A percentile compares a stretch with the other conserved stretches of the same genome.
Conservation (phyloP, 257 asterid species). For the Dorcoceras hygrometricum region DNA sequence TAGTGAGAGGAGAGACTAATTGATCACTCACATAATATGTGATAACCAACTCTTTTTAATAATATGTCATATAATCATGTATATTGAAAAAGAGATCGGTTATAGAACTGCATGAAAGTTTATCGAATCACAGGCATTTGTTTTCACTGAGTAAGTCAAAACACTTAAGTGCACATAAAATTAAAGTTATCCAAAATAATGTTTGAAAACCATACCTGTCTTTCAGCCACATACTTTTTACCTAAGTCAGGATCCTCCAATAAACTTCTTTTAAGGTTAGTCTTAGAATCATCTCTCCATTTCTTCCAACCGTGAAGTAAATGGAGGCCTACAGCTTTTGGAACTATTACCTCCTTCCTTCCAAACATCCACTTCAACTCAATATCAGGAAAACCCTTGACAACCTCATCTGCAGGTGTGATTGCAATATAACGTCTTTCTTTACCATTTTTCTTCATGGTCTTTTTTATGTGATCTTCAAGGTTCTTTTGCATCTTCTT, state of each 20-base stretch:
- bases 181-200: conserved; percentile 7
- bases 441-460: conserved; percentile 67
- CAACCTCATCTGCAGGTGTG: conserved; percentile 82
- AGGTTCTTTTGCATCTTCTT: conserved; percentile 70
- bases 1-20: not conserved
- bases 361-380: conserved; percentile 97
- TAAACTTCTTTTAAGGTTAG: conserved; percentile 55
- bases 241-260: conserved; percentile 74
- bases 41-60: conserved; percentile 7
- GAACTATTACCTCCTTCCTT: conserved; percentile 63
- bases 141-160: conserved; percentile 1
- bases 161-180: conserved; percentile 14
- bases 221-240: conserved; percentile 76
- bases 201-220: conserved; percentile 64
- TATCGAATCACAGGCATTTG: conserved; percentile 3
- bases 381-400: conserved; percentile 82
- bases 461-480: conserved; percentile 60
- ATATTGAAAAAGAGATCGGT: not conserved
- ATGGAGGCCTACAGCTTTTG: conserved; percentile 65
- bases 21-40: not conserved
- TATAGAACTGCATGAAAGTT: not conserved
- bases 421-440: conserved; percentile 65
- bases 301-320: conserved; percentile 86
- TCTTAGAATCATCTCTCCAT: conserved; percentile 83
- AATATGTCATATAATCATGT: conserved; percentile 3